Evolutionary conservation across 2,329 filamentous ascomycete species (phyloP).

Genomic region (Cladosporium sp.): DNA sequence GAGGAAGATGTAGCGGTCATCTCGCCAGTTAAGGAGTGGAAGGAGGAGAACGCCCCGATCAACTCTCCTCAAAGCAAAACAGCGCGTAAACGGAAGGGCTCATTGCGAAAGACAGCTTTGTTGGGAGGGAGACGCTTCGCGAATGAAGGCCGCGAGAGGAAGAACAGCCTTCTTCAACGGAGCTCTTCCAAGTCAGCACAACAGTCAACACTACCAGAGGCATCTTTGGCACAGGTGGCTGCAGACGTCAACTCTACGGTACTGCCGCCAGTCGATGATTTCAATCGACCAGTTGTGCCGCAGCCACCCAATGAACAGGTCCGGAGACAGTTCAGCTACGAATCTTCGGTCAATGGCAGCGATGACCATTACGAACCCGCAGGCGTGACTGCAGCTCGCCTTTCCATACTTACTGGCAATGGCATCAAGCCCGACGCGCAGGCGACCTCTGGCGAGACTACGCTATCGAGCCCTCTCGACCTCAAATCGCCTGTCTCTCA

Average conservation of each 20-base stretch:
- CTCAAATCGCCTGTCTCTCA: slow-evolving; percentile 42
- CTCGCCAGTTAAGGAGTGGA: slow-evolving; percentile 1
- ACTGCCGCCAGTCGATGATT: slow-evolving; percentile 20
- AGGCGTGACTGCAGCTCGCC: slow-evolving; percentile 23
- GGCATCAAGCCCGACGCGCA: neutral
- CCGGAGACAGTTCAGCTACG: slow-evolving; percentile 34
- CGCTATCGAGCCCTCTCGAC: slow-evolving; percentile 24
- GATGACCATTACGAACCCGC: slow-evolving; percentile 20
- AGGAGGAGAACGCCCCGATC: neutral
- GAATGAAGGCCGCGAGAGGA: slow-evolving; percentile 54
- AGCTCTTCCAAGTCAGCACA: slow-evolving; percentile 29
- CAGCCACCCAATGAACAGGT: neutral
- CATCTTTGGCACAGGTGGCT: neutral
- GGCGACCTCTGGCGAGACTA: slow-evolving; percentile 12
- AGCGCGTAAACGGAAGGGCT: slow-evolving; percentile 67
- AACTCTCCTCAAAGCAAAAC: slow-evolving; percentile 40
- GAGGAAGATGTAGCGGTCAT: slow-evolving; percentile 17
- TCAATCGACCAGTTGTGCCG: slow-evolving; percentile 17
- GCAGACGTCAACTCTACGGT: slow-evolving; percentile 10
- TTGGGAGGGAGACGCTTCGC: slow-evolving; percentile 62
- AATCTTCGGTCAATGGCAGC: slow-evolving; percentile 25
- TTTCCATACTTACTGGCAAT: slow-evolving; percentile 26
- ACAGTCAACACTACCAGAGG: slow-evolving; percentile 8
- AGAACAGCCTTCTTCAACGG: slow-evolving; percentile 32
- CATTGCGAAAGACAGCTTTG: slow-evolving; percentile 79